phyloP scores from a whole-genome alignment of 345 rosid genomes.

The Crucihimalaya himalaica region DNA sequence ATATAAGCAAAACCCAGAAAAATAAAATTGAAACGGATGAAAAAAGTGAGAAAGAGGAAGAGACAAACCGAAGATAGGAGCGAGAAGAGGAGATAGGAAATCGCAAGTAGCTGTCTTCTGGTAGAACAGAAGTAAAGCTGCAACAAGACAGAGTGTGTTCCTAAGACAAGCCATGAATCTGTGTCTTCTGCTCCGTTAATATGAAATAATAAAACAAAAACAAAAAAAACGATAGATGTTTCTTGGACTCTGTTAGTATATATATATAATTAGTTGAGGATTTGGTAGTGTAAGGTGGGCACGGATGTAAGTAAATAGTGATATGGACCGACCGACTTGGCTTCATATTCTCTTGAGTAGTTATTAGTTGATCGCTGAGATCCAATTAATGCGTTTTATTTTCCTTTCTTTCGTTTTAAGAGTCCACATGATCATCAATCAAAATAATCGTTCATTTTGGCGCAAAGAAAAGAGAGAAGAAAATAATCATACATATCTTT shows the following conservation, averaged over 20 bases:
- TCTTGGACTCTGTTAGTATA: not conserved
- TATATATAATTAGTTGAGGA: constrained; percentile 9
- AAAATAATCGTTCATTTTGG: not conserved
- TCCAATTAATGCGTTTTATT: constrained; percentile 18
- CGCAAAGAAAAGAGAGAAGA: not conserved
- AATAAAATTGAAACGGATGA: not conserved
- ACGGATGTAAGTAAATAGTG: constrained; percentile 31
- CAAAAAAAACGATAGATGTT: not conserved
- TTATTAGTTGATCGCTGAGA: constrained; percentile 28
- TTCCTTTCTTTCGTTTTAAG: not conserved
- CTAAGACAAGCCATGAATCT: constrained; percentile 40
- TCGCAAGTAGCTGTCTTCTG: constrained; percentile 41
- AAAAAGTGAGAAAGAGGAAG: not conserved
- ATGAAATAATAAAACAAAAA: not conserved
- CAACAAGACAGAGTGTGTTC: constrained; percentile 29
- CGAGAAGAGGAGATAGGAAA: constrained; percentile 45
- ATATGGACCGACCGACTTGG: constrained; percentile 20
- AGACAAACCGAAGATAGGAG: constrained; percentile 45
- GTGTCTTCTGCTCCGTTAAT: constrained; percentile 7
- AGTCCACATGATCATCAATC: not conserved
- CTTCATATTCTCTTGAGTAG: constrained; percentile 6
- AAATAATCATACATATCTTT: not conserved
- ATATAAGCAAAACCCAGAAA: constrained; percentile 1
- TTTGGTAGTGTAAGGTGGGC: constrained; percentile 29
- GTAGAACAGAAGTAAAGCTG: constrained; percentile 31